Percentiles rank a stretch among this genome's conserved stretches.
Evolutionary conservation across 768 basidiomycete species (phyloP).

Genomic region (Boletus bicolor): DNA sequence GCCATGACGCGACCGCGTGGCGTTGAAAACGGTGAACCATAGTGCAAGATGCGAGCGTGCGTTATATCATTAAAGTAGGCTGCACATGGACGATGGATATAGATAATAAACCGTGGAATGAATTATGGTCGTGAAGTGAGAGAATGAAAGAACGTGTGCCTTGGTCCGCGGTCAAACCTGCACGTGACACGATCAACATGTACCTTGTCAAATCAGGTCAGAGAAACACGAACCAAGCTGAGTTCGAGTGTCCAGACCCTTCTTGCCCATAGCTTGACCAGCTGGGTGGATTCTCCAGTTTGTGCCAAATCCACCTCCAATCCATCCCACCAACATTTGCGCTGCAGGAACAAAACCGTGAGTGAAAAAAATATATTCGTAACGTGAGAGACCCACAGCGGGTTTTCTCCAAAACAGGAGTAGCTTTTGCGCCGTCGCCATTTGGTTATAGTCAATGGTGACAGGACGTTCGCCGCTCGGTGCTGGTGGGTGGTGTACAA

Average conservation of each 20-base stretch:
- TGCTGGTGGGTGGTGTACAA: constrained; percentile 59
- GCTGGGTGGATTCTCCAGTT: constrained; percentile 47
- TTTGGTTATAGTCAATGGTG: constrained; percentile 85
- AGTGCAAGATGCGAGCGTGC: constrained; percentile 27
- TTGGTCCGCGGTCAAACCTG: constrained; percentile 20
- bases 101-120: constrained; percentile 20
- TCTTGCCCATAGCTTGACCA: constrained; percentile 92
- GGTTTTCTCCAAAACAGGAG: constrained; percentile 99
- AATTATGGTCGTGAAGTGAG: constrained; percentile 18
- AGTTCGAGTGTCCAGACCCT: constrained; percentile 98
- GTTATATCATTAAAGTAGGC: constrained; percentile 26
- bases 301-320: constrained; percentile 81
- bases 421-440: constrained; percentile 96
- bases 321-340: constrained; percentile 99
- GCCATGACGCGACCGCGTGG: background rate
- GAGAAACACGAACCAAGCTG: constrained; percentile 62
- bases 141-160: constrained; percentile 5
- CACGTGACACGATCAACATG: constrained; percentile 1
- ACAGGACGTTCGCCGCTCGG: constrained; percentile 66
- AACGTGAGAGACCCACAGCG: constrained; percentile 62
- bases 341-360: constrained; percentile 41
- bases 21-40: background rate
- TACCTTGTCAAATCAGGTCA: background rate
- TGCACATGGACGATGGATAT: constrained; percentile 30
- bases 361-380: background rate